These are phyloP conservation scores for Fragaria ananassa DNA, from an alignment of 306 rosid genomes.

Conservation along the genomic window DNA sequence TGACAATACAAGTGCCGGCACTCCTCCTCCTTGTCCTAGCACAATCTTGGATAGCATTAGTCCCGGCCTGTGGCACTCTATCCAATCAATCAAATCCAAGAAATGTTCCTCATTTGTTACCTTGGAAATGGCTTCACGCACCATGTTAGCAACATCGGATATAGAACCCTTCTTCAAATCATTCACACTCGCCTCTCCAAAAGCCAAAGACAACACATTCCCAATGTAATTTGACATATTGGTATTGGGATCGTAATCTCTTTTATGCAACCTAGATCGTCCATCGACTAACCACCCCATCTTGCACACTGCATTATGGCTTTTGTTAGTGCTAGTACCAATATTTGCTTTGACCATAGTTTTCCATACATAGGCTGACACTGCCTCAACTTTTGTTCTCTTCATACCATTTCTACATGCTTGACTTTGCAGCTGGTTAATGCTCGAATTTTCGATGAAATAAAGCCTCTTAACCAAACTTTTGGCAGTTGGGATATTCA, in stretches of 20 bases:
- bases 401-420: constrained; percentile 41
- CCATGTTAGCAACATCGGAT: constrained; percentile 40
- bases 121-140: constrained; percentile 59
- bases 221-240: constrained; percentile 73
- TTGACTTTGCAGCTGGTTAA: constrained; percentile 54
- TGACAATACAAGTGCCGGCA: constrained; percentile 57
- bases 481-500: constrained; percentile 49
- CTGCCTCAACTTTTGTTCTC: constrained; percentile 79
- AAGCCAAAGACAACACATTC: constrained; percentile 62
- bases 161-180: constrained; percentile 52
- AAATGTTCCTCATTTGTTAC: constrained; percentile 69
- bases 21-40: constrained; percentile 44
- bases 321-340: constrained; percentile 28
- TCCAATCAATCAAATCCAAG: constrained; percentile 78
- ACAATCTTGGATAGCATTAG: constrained; percentile 61
- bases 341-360: constrained; percentile 37
- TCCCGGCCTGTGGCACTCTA: constrained; percentile 78
- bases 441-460: constrained; percentile 47
- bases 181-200: constrained; percentile 56
- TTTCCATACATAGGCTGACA: constrained; percentile 82
- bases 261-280: constrained; percentile 36
- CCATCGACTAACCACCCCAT: constrained; percentile 95
- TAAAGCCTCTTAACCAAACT: constrained; percentile 56
- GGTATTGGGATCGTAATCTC: background rate
- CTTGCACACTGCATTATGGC: constrained; percentile 40